Evolutionary conservation across 495 filamentous ascomycete species (phyloP).

Genomic region (Monascus purpureus): DNA sequence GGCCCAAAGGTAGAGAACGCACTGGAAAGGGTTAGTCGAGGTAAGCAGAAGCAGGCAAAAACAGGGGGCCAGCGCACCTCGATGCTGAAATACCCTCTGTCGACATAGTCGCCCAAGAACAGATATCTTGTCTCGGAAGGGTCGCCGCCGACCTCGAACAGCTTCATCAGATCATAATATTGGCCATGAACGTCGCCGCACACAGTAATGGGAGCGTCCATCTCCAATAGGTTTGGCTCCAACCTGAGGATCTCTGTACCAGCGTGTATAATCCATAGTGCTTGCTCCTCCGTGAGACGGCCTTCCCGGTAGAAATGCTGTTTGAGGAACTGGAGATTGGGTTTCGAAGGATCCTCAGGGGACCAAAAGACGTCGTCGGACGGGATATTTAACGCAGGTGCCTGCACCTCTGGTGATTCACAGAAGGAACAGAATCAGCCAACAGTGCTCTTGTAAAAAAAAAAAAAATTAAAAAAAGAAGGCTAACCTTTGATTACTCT

Average conservation of each 20-base stretch:
- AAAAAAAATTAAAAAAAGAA: too few species aligned
- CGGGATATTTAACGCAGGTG: slow-evolving; percentile 81
- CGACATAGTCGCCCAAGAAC: slow-evolving; percentile 95
- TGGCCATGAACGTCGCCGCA: slow-evolving; percentile 98
- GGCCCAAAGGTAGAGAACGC: slow-evolving; percentile 93
- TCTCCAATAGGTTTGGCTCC: slow-evolving; percentile 93
- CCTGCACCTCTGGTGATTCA: slow-evolving; percentile 67
- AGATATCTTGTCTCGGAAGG: slow-evolving; percentile 92
- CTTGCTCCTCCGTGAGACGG: slow-evolving; percentile 90
- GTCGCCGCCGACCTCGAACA: slow-evolving; percentile 96
- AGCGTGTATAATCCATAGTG: slow-evolving; percentile 79
- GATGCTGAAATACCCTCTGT: slow-evolving; percentile 96
- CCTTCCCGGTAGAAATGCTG: slow-evolving; percentile 98
- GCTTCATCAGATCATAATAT: slow-evolving; percentile 98
- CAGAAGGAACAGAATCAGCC: too few species aligned
- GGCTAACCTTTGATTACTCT: slow-evolving; percentile 99
- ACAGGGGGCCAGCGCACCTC: too few species aligned
- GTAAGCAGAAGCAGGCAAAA: too few species aligned
- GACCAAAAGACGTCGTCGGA: slow-evolving; percentile 69
- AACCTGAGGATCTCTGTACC: slow-evolving; percentile 70
- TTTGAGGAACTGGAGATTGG: slow-evolving; percentile 86
- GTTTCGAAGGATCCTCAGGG: slow-evolving; percentile 71
- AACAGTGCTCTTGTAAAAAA: too few species aligned
- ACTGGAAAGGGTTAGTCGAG: slow-evolving; percentile 38
- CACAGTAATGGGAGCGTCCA: slow-evolving; percentile 99